These are phyloP conservation scores for Platanus orientalis DNA, from an alignment of 164 flowering plant genomes.

Conservation along the genomic window DNA sequence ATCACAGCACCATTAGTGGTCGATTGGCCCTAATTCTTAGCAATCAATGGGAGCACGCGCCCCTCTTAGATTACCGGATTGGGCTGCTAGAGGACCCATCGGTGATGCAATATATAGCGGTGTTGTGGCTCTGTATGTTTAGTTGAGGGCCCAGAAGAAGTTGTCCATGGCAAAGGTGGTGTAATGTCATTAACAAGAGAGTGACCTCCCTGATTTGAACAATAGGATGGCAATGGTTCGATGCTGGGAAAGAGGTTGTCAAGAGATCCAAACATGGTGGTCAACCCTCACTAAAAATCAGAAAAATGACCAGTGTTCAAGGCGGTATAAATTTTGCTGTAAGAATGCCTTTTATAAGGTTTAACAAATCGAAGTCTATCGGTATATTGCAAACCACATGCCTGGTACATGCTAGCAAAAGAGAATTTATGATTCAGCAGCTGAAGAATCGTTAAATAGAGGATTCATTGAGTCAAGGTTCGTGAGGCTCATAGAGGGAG, in stretches of 20 bases:
- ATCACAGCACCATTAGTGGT: constrained; percentile 75
- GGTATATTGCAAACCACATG: constrained; percentile 34
- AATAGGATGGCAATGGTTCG: constrained; percentile 15
- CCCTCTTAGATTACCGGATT: constrained; percentile 48
- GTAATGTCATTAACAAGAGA: constrained; percentile 35
- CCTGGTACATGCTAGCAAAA: constrained; percentile 12
- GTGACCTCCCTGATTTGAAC: constrained; percentile 38
- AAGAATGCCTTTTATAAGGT: constrained; percentile 31
- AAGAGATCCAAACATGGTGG: constrained; percentile 26
- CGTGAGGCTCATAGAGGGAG: too few species aligned
- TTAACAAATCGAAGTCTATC: constrained; percentile 64
- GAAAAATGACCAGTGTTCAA: constrained; percentile 49
- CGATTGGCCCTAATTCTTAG: constrained; percentile 82
- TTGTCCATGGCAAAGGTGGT: constrained; percentile 73
- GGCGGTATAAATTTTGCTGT: constrained; percentile 26
- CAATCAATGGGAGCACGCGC: constrained; percentile 31
- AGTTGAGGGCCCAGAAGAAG: constrained; percentile 46
- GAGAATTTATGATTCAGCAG: constrained; percentile 25
- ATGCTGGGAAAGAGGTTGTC: constrained; percentile 24
- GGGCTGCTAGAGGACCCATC: constrained; percentile 32
- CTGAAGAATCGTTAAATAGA: too few species aligned
- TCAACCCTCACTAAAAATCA: constrained; percentile 22
- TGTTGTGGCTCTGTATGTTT: constrained; percentile 59
- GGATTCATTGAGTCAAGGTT: constrained; percentile 20
- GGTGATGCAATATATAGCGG: constrained; percentile 37